Evolutionary conservation across 306 rosid species (phyloP), one percentile per base, ranked within the genome.

Genomic region (Prosopis cineraria): DNA sequence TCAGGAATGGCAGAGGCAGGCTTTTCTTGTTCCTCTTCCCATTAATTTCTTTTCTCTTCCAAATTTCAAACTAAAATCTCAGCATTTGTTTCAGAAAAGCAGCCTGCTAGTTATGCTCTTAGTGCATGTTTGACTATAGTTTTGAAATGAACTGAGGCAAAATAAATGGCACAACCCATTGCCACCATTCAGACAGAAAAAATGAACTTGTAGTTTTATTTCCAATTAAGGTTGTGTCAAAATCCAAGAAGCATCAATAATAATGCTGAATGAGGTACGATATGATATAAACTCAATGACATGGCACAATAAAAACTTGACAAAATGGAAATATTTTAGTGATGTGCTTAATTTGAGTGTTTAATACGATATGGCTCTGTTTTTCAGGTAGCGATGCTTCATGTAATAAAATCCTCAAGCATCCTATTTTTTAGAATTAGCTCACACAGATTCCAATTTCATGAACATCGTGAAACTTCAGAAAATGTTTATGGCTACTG

Each of bases 141-240:
- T 37, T 36, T 17, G 24, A 24, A 34, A 65, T 76, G 43, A 44
- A 73, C 63, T 62, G 45, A 68, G 45, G 3, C 64, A 60, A 17
- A 27, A 63, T 6, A 47, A 65, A 53, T 8, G 87, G 88, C 76
- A 83, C 79, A 79, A 53, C 72, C 81, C 68, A 75, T 68, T 64
- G 72, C 77, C 66, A 47, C 66, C 77, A 78, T 66, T 78, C 81
- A 71, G 65, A 79, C 78, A 63, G 44, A 58, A 70, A 41, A 76
- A 75, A 70, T 64, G 30, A 73, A 66, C 47, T 33, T 31, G 48
- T 69, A 79, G 31, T 76, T 66, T 70, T 75, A 76, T 78, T 70
- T 70, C 81, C 81, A 56, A 77, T 64, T 47, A 80, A 75, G 74
- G 45, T 24, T 73, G 73, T 59, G 62, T 36, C 30, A 37, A 56